Evolutionary conservation across 2,329 filamentous ascomycete genomes (phyloP).

Genomic region (Neodidymelliopsis sp.): DNA sequence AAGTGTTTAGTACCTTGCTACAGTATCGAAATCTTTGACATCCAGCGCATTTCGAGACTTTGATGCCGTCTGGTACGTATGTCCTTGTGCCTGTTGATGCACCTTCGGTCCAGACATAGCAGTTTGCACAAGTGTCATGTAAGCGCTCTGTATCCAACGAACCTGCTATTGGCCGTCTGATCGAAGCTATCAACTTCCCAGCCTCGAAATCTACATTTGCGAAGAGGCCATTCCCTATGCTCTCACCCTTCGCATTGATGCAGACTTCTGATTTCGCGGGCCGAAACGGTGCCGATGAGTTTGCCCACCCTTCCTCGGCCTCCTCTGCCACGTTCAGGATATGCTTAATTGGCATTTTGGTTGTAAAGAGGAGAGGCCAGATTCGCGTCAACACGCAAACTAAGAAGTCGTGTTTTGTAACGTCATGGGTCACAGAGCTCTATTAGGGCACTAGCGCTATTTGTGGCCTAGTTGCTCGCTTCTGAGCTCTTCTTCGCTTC

Average conservation of each 20-base stretch:
- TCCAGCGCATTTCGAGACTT: slow-evolving; percentile 63
- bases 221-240: slow-evolving; percentile 63
- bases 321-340: slow-evolving; percentile 18
- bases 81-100: slow-evolving; percentile 40
- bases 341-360: slow-evolving; percentile 14
- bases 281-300: slow-evolving; percentile 26
- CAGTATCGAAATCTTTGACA: slow-evolving; percentile 68
- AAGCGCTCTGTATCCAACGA: slow-evolving; percentile 63
- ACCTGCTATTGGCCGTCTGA: slow-evolving; percentile 61
- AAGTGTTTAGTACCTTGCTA: slow-evolving; percentile 57
- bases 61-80: slow-evolving; percentile 43
- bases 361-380: not conserved
- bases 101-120: slow-evolving; percentile 56
- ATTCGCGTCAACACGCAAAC: not conserved
- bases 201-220: slow-evolving; percentile 56
- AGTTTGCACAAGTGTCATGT: slow-evolving; percentile 64
- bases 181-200: slow-evolving; percentile 58
- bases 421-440: slow-evolving; percentile 16
- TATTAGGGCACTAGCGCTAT: not conserved
- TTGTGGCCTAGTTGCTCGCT: not conserved
- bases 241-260: slow-evolving; percentile 27
- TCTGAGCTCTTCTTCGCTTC: not conserved
- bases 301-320: slow-evolving; percentile 12
- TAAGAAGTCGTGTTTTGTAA: slow-evolving; percentile 8
- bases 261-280: slow-evolving; percentile 33